Conservation (phyloP, 805 yeast species). For the Scheffersomyces amazonensis region DNA sequence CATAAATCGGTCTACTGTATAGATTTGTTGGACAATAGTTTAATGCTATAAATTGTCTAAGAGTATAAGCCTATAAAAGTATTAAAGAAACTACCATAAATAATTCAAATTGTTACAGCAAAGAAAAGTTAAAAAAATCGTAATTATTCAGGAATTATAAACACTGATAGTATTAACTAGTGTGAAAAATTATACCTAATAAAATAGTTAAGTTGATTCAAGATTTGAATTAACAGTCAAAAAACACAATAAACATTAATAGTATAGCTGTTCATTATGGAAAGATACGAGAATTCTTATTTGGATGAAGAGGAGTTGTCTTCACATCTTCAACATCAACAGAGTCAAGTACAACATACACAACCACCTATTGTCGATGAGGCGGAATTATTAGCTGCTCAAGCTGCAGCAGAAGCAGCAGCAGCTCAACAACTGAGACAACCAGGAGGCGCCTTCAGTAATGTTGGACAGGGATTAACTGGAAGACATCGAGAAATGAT, state of each 20-base stretch:
- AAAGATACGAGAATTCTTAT: background rate
- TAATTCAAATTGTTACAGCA: too few relatives aligned
- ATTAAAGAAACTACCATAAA: too few relatives aligned
- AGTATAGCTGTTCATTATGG: background rate
- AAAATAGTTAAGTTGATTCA: background rate
- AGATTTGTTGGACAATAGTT: too few relatives aligned
- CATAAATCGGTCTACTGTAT: too few relatives aligned
- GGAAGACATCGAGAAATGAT: conserved; percentile 83
- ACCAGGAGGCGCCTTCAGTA: conserved; percentile 69
- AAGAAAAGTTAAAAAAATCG: background rate
- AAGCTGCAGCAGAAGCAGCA: conserved; percentile 47
- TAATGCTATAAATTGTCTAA: too few relatives aligned
- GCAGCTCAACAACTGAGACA: conserved; percentile 43
- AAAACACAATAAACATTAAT: background rate
- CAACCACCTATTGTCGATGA: conserved; percentile 30
- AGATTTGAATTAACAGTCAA: background rate
- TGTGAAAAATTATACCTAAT: background rate
- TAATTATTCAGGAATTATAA: background rate
- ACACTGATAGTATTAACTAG: background rate
- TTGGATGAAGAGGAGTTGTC: conserved; percentile 2
- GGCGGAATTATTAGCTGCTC: conserved; percentile 42
- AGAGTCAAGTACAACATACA: background rate
- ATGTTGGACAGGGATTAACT: conserved; percentile 88
- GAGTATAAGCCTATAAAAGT: too few relatives aligned
- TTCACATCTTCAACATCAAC: conserved; percentile 1